Evolutionary conservation across 2,329 filamentous ascomycete genomes (phyloP).

Genomic region (Pseudocercospora macadamiae): DNA sequence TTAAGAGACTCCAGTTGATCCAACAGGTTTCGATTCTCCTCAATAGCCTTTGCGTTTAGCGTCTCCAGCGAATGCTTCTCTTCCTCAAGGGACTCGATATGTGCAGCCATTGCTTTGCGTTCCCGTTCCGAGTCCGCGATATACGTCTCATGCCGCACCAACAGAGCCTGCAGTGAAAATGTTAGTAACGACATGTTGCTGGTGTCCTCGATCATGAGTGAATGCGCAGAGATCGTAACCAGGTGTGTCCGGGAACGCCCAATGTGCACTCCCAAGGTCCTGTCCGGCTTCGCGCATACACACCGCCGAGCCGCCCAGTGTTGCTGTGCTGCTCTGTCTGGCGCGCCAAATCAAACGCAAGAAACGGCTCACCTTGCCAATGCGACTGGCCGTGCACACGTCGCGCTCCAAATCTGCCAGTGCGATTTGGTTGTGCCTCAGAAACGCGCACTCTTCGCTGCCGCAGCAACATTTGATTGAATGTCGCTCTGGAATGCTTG

Average conservation of each 20-base stretch:
- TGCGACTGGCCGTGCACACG: constrained; percentile 79
- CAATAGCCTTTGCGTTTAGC: constrained; percentile 74
- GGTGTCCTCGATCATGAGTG: constrained; percentile 2
- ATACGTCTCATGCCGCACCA: constrained; percentile 90
- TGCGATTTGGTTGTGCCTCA: constrained; percentile 77
- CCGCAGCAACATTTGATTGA: constrained; percentile 76
- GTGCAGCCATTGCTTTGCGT: constrained; percentile 69
- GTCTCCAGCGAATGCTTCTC: constrained; percentile 71
- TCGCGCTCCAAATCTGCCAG: constrained; percentile 84
- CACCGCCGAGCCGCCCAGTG: constrained; percentile 4
- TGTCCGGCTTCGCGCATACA: constrained; percentile 11
- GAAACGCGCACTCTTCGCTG: constrained; percentile 73
- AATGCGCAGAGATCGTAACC: constrained; percentile 9
- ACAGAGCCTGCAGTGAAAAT: constrained; percentile 77
- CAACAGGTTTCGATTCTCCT: constrained; percentile 80
- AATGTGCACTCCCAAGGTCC: constrained; percentile 6
- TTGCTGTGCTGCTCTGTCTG: constrained; percentile 3
- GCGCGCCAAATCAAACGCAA: constrained; percentile 12
- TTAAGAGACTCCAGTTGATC: constrained; percentile 87
- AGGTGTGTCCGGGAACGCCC: no score
- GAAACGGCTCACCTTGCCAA: constrained; percentile 79
- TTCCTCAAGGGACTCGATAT: constrained; percentile 80
- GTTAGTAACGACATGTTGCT: constrained; percentile 62
- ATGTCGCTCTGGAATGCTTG: constrained; percentile 24
- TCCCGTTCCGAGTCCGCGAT: constrained; percentile 90